Evolutionary conservation across 75 land plant genomes (phyloP).

Genomic region (Pseudotsuga menziesii): DNA sequence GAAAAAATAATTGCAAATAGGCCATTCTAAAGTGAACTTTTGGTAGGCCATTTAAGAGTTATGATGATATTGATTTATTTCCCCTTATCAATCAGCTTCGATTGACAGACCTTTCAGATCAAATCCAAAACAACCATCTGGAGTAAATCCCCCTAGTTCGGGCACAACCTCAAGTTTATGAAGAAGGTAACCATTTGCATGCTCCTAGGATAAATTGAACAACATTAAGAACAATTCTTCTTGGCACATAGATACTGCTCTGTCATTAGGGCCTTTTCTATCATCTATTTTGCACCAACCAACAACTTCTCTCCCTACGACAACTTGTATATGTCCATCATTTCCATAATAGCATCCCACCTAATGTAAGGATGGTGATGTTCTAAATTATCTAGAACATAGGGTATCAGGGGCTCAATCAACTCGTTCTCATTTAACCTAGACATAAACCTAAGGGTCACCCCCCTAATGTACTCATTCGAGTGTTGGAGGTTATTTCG

Average conservation of each 20-base stretch:
- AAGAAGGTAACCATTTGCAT: conserved; percentile 57
- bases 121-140: conserved; percentile 93
- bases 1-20: no score
- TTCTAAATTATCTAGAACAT: conserved; percentile 71
- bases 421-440: conserved; percentile 74
- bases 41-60: no score
- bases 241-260: conserved; percentile 84
- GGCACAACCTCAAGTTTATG: conserved; percentile 50
- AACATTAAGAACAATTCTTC: conserved; percentile 88
- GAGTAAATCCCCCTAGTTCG: conserved; percentile 68
- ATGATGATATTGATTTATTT: conserved; percentile 26
- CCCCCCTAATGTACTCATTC: conserved; percentile 92
- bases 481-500: conserved; percentile 88
- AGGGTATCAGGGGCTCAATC: conserved; percentile 89
- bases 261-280: conserved; percentile 50
- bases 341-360: conserved; percentile 73
- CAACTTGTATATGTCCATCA: conserved; percentile 75
- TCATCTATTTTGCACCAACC: conserved; percentile 73
- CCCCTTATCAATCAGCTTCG: conserved; percentile 70
- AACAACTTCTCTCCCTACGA: conserved; percentile 85
- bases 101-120: conserved; percentile 79
- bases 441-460: conserved; percentile 78
- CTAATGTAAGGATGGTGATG: conserved; percentile 82
- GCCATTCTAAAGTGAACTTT: no score
- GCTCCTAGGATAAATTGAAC: conserved; percentile 63